phyloP scores from a whole-genome alignment of 2,329 filamentous ascomycete genomes.

The Beauveria scarabaeidicola region DNA sequence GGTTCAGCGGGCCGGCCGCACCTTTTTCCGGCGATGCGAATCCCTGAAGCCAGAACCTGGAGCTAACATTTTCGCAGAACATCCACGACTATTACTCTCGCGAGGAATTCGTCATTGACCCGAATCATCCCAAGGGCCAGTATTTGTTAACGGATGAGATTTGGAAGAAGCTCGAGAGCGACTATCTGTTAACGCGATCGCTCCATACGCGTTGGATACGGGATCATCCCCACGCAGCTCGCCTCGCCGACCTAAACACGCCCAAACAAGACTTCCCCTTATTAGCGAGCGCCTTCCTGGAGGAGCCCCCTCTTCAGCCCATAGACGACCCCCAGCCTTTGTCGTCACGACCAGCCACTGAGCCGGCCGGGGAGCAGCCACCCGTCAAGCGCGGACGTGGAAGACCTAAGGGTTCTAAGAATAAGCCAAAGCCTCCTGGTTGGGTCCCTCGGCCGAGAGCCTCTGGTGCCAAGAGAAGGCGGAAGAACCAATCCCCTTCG shows the following conservation, averaged over 20 bases:
- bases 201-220: no score
- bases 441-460: no score
- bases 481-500: not conserved
- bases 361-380: not conserved
- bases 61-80: conserved; percentile 17
- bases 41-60: not conserved
- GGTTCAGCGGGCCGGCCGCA: conserved; percentile 10
- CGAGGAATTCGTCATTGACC: not conserved
- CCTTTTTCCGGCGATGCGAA: conserved; percentile 14
- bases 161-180: no score
- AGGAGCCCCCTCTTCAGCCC: no score
- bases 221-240: no score
- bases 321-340: no score
- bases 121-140: not conserved
- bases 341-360: no score
- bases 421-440: not conserved
- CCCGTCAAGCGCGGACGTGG: not conserved
- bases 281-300: no score
- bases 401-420: not conserved
- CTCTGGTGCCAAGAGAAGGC: not conserved
- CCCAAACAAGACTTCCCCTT: no score
- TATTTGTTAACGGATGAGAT: not conserved
- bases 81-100: not conserved
- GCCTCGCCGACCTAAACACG: no score
- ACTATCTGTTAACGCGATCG: no score